A percentile compares a stretch with the other conserved stretches of the same genome.
Conservation (phyloP, 2,329 filamentous ascomycete species). For the Cordyceps cateniannulata region DNA sequence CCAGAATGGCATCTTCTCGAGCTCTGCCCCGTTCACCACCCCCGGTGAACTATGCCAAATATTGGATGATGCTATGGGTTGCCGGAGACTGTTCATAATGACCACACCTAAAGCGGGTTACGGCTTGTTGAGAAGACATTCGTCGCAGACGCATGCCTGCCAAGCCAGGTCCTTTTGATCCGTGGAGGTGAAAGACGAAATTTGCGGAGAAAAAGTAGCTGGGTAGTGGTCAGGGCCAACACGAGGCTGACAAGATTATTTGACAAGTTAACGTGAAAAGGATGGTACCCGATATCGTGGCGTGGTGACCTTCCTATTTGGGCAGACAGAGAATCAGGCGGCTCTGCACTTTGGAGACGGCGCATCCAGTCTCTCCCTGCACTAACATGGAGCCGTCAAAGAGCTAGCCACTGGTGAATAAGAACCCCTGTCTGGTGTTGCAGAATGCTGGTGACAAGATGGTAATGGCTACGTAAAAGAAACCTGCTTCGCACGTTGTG, state of each 20-base stretch:
- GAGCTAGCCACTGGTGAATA: not conserved
- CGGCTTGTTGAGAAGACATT: not conserved
- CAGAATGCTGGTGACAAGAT: not conserved
- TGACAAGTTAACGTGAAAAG: not conserved
- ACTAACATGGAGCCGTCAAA: not conserved
- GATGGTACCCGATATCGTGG: not conserved
- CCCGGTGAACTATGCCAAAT: not conserved
- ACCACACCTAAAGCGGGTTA: not conserved
- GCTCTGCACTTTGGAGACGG: not conserved
- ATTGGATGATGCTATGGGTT: not conserved
- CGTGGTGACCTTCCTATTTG: not conserved
- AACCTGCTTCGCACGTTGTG: not conserved
- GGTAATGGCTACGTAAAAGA: constrained; percentile 8
- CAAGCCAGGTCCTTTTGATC: not conserved
- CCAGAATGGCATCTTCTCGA: not conserved
- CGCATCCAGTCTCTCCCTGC: not conserved
- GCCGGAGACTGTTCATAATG: not conserved
- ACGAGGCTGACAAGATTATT: not conserved
- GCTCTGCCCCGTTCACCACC: not conserved
- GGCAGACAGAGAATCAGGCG: not conserved
- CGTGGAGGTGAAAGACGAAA: not conserved
- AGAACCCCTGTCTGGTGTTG: not conserved
- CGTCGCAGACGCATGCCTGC: not conserved
- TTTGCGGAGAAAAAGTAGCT: not conserved
- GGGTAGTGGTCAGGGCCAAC: not conserved